Evolutionary conservation across 306 rosid genomes (phyloP).

Genomic region (Castanea crenata): DNA sequence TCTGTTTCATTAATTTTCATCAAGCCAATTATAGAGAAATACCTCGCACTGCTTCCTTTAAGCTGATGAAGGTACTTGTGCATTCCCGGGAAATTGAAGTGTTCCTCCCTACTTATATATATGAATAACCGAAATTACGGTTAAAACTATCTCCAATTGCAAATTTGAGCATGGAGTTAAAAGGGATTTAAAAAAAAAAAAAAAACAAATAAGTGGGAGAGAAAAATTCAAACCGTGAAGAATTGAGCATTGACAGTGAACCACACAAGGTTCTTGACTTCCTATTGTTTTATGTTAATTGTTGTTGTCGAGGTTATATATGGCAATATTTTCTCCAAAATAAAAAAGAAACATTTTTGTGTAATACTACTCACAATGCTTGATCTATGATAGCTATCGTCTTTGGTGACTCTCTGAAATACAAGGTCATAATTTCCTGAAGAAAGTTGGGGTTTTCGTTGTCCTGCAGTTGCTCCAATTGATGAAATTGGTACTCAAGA

Average conservation of each 20-base stretch:
- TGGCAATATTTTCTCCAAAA: background rate
- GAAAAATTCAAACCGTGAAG: no score
- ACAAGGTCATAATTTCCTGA: conserved; percentile 30
- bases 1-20: background rate
- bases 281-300: no score
- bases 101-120: conserved; percentile 11
- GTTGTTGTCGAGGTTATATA: background rate
- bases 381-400: conserved; percentile 18
- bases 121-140: background rate
- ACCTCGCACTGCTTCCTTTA: conserved; percentile 35
- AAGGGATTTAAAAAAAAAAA: no score
- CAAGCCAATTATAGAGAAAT: background rate
- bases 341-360: background rate
- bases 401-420: conserved; percentile 25
- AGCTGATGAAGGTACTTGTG: conserved; percentile 22
- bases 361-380: conserved; percentile 26
- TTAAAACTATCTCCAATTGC: no score
- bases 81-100: background rate
- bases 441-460: conserved; percentile 29
- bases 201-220: no score
- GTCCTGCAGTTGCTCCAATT: conserved; percentile 32
- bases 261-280: no score
- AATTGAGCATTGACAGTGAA: no score
- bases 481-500: conserved; percentile 12
- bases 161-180: no score